Percentiles rank a stretch among this genome's conserved stretches.
These are phyloP conservation scores for Lodderomyces theae DNA, from an alignment of 1,139 yeast genomes.

Conservation along the genomic window DNA sequence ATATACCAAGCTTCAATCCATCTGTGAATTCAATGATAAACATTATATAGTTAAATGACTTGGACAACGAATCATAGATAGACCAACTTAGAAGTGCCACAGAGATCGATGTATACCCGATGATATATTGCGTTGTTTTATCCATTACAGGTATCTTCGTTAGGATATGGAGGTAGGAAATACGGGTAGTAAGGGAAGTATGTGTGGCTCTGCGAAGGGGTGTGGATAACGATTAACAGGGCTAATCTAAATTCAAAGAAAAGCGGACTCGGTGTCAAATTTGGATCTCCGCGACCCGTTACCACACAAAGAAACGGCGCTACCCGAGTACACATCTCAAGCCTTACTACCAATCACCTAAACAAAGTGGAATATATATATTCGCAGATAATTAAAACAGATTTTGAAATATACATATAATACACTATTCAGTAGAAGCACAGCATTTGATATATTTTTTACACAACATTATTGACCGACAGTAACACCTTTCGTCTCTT, in stretches of 20 bases:
- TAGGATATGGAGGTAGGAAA: too few species aligned
- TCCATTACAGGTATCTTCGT: too few species aligned
- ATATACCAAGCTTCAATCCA: constrained; percentile 32
- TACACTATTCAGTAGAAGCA: background rate
- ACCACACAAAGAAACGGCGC: too few species aligned
- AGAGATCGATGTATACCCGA: constrained; percentile 27
- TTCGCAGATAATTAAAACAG: background rate
- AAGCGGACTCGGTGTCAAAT: background rate
- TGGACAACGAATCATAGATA: constrained; percentile 23
- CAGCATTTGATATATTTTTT: background rate
- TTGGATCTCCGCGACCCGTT: too few species aligned
- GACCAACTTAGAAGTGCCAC: constrained; percentile 27
- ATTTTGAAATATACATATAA: background rate
- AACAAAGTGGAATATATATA: too few species aligned
- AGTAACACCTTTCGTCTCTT: constrained; percentile 11
- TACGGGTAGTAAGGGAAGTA: too few species aligned
- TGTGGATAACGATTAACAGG: too few species aligned
- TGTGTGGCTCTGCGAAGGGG: too few species aligned
- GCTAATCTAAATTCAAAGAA: too few species aligned
- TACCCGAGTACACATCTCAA: too few species aligned
- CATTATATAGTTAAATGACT: constrained; percentile 27
- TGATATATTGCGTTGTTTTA: constrained; percentile 20
- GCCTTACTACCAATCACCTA: too few species aligned
- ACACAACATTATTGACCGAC: constrained; percentile 7
- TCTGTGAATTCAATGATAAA: constrained; percentile 34